Conservation (phyloP, 192 early-diverging fungal species). For the Entomortierella beljakovae region DNA sequence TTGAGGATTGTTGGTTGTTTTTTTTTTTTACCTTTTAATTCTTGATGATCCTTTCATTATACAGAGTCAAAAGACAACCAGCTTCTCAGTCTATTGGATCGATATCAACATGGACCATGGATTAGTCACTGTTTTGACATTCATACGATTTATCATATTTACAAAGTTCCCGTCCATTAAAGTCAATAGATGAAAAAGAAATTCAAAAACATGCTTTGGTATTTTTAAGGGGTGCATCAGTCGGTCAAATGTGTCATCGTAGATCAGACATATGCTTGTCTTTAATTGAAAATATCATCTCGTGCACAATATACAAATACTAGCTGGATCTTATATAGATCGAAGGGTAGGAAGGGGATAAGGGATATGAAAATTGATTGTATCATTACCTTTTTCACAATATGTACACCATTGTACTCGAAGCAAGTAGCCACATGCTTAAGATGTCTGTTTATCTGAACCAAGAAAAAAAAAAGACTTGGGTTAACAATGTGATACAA, state of each 20-base stretch:
- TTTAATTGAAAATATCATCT: slow-evolving; percentile 64
- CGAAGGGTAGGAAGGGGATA: background rate
- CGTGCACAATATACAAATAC: slow-evolving; percentile 31
- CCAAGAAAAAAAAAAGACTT: too few relatives aligned
- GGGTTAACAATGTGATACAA: too few relatives aligned
- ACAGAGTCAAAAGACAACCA: background rate
- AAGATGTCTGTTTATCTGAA: too few relatives aligned
- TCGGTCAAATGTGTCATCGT: slow-evolving; percentile 55
- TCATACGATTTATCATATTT: too few relatives aligned
- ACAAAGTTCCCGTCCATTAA: background rate
- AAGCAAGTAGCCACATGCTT: too few relatives aligned
- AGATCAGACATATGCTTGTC: slow-evolving; percentile 75
- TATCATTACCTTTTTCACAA: slow-evolving; percentile 14
- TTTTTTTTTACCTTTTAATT: slow-evolving; percentile 3
- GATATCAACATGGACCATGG: background rate
- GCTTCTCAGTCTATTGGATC: background rate
- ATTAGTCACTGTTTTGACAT: background rate
- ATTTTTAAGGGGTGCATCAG: slow-evolving; percentile 56
- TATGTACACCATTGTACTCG: too few relatives aligned
- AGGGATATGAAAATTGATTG: background rate
- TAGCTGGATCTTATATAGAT: background rate
- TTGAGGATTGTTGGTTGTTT: background rate
- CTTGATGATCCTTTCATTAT: too few relatives aligned
- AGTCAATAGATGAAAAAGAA: background rate
- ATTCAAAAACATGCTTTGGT: background rate